These are phyloP conservation scores for Kodamaea anthophila DNA, from an alignment of 1,139 yeast species.

Conservation along the genomic window DNA sequence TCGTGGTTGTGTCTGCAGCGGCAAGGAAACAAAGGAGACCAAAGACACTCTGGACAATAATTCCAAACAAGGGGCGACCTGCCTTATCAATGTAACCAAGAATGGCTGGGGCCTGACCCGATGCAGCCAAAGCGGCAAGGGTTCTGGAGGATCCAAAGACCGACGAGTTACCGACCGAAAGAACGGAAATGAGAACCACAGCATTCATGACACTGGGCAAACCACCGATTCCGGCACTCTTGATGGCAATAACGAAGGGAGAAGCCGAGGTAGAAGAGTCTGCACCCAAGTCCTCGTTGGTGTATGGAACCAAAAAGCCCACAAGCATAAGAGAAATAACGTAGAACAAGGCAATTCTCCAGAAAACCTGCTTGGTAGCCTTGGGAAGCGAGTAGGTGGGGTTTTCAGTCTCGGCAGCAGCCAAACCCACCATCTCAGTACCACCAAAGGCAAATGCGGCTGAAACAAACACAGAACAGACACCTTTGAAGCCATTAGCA, in stretches of 20 bases:
- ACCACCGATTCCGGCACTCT: constrained; percentile 19
- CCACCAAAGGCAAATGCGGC: constrained; percentile 42
- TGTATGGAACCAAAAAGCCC: constrained; percentile 64
- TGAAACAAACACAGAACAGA: constrained; percentile 36
- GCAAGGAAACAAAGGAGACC: constrained; percentile 38
- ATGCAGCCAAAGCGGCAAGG: constrained; percentile 74
- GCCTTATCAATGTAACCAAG: constrained; percentile 67
- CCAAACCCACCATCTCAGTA: constrained; percentile 45
- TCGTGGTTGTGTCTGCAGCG: constrained; percentile 26
- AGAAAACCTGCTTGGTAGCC: constrained; percentile 67
- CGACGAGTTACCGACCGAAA: constrained; percentile 30
- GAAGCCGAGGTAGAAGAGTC: constrained; percentile 63
- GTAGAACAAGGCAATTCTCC: constrained; percentile 65
- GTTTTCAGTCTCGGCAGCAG: constrained; percentile 35
- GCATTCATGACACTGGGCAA: constrained; percentile 22
- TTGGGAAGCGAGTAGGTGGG: constrained; percentile 57
- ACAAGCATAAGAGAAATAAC: constrained; percentile 52
- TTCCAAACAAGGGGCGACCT: constrained; percentile 72
- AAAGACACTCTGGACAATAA: constrained; percentile 43
- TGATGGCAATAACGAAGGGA: constrained; percentile 57
- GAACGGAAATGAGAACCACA: constrained; percentile 19
- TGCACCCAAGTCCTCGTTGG: constrained; percentile 28
- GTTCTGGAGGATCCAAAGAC: constrained; percentile 79
- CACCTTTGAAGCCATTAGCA: constrained; percentile 38
- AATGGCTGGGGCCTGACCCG: constrained; percentile 72